A percentile compares a stretch with the other conserved stretches of the same genome.
Evolutionary conservation across 164 flowering plant genomes (phyloP).

Genomic region (Paratinospora sagittata): DNA sequence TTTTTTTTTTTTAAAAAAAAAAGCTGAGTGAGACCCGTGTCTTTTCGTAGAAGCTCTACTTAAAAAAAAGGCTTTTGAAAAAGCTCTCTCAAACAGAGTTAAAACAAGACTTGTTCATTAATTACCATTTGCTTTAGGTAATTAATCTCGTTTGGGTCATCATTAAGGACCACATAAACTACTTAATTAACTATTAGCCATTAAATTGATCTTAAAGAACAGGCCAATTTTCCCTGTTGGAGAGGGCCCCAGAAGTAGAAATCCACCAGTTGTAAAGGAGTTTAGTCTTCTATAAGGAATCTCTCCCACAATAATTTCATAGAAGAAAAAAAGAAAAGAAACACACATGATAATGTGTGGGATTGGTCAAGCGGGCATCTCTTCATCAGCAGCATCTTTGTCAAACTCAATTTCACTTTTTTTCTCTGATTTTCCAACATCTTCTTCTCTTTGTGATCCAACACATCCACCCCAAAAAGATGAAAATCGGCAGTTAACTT

Average conservation of each 20-base stretch:
- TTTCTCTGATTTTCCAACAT: neutral
- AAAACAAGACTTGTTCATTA: too few species aligned
- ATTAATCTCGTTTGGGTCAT: too few species aligned
- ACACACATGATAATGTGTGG: neutral
- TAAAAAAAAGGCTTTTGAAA: too few species aligned
- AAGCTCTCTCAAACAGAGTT: too few species aligned
- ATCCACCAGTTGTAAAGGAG: neutral
- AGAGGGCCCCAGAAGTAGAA: neutral
- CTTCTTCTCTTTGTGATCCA: neutral
- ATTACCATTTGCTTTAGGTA: too few species aligned
- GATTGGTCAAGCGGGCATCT: neutral
- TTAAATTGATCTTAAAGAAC: too few species aligned
- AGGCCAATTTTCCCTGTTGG: too few species aligned
- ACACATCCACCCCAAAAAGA: slow-evolving; percentile 13
- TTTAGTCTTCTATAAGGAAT: neutral
- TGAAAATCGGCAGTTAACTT: slow-evolving; percentile 28
- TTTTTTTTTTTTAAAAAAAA: too few species aligned
- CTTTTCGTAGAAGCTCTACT: too few species aligned
- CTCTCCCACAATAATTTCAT: neutral
- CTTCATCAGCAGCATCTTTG: slow-evolving; percentile 2
- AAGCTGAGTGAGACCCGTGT: too few species aligned
- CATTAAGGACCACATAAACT: too few species aligned
- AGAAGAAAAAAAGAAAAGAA: neutral
- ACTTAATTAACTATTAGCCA: too few species aligned
- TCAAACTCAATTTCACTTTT: neutral